Evolutionary conservation across 139 green algal genomes (phyloP).

Genomic region (Volvox reticuliferus): DNA sequence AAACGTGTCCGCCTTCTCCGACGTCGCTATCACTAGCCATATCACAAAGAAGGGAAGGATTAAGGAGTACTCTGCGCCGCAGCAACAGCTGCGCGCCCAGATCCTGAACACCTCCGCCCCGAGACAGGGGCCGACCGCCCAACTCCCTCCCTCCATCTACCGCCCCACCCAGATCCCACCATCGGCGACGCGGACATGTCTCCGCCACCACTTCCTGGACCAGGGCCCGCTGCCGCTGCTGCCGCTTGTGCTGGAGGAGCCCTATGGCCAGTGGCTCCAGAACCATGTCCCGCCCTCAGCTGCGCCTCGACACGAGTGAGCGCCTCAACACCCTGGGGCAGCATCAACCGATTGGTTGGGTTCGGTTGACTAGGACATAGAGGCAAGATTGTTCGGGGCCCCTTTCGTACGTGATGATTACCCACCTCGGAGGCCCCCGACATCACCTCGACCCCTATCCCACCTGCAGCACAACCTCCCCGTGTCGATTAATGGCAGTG

Average conservation of each 20-base stretch:
- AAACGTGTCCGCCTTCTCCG: too few species aligned
- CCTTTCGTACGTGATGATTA: too few species aligned
- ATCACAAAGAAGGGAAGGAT: too few species aligned
- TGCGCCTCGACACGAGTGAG: conserved; percentile 20
- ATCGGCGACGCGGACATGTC: not conserved
- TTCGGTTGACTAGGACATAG: not conserved
- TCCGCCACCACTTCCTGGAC: not conserved
- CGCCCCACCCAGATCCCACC: too few species aligned
- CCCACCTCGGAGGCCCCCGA: not conserved
- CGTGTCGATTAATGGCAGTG: conserved; percentile 24
- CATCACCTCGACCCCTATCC: not conserved
- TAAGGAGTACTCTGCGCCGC: too few species aligned
- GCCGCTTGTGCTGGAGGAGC: not conserved
- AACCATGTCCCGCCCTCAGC: not conserved
- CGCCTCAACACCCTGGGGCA: conserved; percentile 33
- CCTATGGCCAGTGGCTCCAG: too few species aligned
- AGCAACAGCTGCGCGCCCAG: too few species aligned
- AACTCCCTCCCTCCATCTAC: too few species aligned
- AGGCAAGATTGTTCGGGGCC: too few species aligned
- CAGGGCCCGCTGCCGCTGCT: not conserved
- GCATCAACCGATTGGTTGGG: not conserved
- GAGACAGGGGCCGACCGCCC: too few species aligned
- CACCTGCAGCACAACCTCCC: conserved; percentile 40
- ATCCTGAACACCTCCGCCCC: too few species aligned
- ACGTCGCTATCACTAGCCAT: too few species aligned